A percentile compares a stretch with the other conserved stretches of the same genome.
phyloP scores from a whole-genome alignment of 208 protist species.

The Trypanosoma lewisi region DNA sequence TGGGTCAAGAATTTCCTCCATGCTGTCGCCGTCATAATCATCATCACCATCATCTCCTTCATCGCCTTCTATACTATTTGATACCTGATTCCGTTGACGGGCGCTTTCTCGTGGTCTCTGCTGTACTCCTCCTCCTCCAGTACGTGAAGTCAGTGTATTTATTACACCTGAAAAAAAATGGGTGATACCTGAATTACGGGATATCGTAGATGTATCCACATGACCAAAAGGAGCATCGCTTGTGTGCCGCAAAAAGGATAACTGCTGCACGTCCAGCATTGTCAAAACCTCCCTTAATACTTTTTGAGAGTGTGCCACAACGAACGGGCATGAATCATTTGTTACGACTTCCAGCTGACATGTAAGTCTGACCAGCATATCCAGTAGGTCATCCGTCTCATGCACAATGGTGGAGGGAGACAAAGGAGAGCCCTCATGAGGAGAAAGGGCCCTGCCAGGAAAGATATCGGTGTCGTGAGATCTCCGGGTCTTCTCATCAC shows the following conservation, averaged over 20 bases:
- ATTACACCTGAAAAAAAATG: constrained; percentile 24
- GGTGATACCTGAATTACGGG: constrained; percentile 10
- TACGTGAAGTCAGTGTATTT: constrained; percentile 15
- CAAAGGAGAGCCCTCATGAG: background rate
- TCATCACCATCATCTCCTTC: too few relatives aligned
- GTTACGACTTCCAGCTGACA: constrained; percentile 18
- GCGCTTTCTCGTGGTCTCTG: background rate
- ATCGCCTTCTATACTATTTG: background rate
- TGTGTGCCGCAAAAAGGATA: background rate
- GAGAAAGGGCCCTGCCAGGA: background rate
- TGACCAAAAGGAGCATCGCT: constrained; percentile 1
- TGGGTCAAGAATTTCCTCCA: background rate
- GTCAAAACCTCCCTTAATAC: constrained; percentile 62
- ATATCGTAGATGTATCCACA: background rate
- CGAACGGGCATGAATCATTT: constrained; percentile 66
- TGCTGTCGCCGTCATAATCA: too few relatives aligned
- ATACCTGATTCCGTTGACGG: background rate
- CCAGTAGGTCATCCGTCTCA: background rate
- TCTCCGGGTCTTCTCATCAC: background rate
- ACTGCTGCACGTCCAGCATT: constrained; percentile 36
- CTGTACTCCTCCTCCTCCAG: too few relatives aligned
- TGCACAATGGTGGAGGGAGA: background rate
- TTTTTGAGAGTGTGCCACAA: constrained; percentile 49
- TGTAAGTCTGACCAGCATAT: constrained; percentile 4
- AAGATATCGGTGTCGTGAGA: background rate